Percentiles rank a stretch among this genome's conserved stretches.
These are phyloP conservation scores for Cryptosporidium bovis DNA, from an alignment of 169 alveolate genomes.

Conservation along the genomic window DNA sequence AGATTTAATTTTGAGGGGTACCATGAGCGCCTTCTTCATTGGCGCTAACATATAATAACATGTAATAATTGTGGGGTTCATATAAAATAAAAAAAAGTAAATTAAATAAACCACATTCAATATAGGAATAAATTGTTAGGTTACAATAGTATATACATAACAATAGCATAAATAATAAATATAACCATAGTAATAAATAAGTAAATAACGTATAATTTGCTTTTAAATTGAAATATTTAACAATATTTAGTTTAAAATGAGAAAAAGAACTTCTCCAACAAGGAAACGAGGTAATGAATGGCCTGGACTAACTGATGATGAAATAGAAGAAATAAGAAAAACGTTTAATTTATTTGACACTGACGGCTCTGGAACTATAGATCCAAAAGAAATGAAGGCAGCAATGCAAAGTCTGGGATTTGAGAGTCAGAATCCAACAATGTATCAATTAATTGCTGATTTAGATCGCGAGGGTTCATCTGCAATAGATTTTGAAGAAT, in stretches of 20 bases:
- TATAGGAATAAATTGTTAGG: no score
- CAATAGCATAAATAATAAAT: no score
- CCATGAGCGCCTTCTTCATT: neutral
- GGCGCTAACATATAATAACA: slow-evolving; percentile 14
- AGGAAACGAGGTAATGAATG: slow-evolving; percentile 82
- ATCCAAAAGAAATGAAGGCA: slow-evolving; percentile 98
- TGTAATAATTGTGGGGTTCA: slow-evolving; percentile 13
- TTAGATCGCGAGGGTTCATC: slow-evolving; percentile 96
- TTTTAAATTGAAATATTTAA: neutral
- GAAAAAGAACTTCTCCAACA: slow-evolving; percentile 73
- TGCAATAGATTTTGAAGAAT: slow-evolving; percentile 96
- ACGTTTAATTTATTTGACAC: slow-evolving; percentile 99
- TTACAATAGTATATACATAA: no score
- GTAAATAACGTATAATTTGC: neutral
- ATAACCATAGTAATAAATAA: neutral
- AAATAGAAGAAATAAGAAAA: slow-evolving; percentile 97
- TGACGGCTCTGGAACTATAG: slow-evolving; percentile 97
- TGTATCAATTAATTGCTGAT: slow-evolving; percentile 97
- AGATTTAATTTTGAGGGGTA: slow-evolving; percentile 55
- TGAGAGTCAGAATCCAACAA: slow-evolving; percentile 98
- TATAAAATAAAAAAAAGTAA: neutral
- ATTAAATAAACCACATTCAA: neutral
- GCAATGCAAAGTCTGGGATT: slow-evolving; percentile 99
- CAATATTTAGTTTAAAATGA: slow-evolving; percentile 9
- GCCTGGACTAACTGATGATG: slow-evolving; percentile 96